A percentile compares a stretch with the other conserved stretches of the same genome.
Evolutionary conservation across 1,284 basidiomycete genomes (phyloP).

Genomic region (Inonotus obliquus): DNA sequence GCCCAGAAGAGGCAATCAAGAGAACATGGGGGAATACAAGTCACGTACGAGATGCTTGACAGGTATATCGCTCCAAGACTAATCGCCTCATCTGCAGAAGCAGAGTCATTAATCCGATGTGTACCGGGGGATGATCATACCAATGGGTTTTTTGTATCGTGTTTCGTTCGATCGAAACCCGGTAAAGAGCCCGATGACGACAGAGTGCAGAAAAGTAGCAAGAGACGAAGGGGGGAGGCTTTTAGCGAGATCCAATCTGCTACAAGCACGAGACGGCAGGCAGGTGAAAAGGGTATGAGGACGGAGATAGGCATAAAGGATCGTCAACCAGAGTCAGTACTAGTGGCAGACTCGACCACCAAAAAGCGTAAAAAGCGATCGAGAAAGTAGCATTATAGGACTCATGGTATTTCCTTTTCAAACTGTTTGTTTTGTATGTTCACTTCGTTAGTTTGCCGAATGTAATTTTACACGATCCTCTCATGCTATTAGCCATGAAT

Average conservation of each 20-base stretch:
- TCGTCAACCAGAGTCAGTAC: too few relatives aligned
- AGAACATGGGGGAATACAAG: constrained; percentile 42
- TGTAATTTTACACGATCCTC: too few relatives aligned
- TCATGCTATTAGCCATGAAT: too few relatives aligned
- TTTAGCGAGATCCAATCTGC: not conserved
- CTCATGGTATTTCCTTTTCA: too few relatives aligned
- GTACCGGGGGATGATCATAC: constrained; percentile 82
- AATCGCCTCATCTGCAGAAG: constrained; percentile 35
- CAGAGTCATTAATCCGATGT: constrained; percentile 76
- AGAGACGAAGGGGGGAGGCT: not conserved
- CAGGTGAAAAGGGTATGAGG: not conserved
- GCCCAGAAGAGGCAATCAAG: constrained; percentile 69
- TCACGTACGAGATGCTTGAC: not conserved
- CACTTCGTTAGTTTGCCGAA: too few relatives aligned
- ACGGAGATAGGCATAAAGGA: not conserved
- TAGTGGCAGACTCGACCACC: not conserved
- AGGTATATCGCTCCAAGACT: not conserved
- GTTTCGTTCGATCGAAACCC: constrained; percentile 49
- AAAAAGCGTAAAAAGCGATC: not conserved
- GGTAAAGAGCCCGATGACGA: not conserved
- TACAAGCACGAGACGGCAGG: not conserved
- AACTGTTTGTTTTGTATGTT: too few relatives aligned
- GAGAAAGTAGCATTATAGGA: not conserved
- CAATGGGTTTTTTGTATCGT: constrained; percentile 93
- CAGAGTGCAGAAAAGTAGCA: not conserved